Base-by-base conservation (phyloP, 2,329 filamentous ascomycete species). In the Sporothrix brasiliensis region DNA sequence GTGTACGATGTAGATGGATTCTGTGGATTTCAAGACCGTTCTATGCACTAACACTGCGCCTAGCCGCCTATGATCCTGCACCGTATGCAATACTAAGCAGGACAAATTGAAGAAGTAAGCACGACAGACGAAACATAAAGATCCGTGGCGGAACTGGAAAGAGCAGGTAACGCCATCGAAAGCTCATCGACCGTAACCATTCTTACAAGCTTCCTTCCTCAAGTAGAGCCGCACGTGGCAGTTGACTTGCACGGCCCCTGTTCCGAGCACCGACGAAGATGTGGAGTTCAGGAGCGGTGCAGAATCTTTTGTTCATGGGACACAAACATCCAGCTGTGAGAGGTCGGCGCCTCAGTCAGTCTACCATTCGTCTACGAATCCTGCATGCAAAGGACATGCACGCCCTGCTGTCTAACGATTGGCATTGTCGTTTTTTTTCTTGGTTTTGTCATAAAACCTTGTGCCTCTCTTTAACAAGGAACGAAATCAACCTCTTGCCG, bases 191-290 rank as follows among this genome's bases (percentile, higher is more conserved):
- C 13, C 41, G 41, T 30, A 44, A 11, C 41, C 7, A 39, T 50
- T 50, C 16, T n/a, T 1, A n/a, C 16, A 16, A 4, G 16, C 34
- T 16, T 21, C 16, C 21, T 14, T 16, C 9, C 19, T 39, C 13
- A 14, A 19, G 30, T 27, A 24, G 16, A 14, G 53, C 19, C 67
- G 53, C 67, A 68, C 67, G 52, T 60, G 53, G 67, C 67, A 41
- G 53, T 24, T 9, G n/a, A 63, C 19, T n/a, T 58, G 53, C 39
- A 49, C 67, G 53, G 53, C 65, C 65, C 50, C 50, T 58, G 53
- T 52, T 58, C 52, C 52, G 53, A 52, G 67, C 49, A 41, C 30
- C 3, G 39, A 21, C 30, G 10, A 58, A 27, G 41, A 16, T 24
- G 60, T 65, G 58, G 58, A 44, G n/a, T 30, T 14, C 27, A 27